Percentiles rank a stretch among this genome's conserved stretches.
phyloP scores from a whole-genome alignment of 495 filamentous ascomycete genomes.

The Trichoderma virens region DNA sequence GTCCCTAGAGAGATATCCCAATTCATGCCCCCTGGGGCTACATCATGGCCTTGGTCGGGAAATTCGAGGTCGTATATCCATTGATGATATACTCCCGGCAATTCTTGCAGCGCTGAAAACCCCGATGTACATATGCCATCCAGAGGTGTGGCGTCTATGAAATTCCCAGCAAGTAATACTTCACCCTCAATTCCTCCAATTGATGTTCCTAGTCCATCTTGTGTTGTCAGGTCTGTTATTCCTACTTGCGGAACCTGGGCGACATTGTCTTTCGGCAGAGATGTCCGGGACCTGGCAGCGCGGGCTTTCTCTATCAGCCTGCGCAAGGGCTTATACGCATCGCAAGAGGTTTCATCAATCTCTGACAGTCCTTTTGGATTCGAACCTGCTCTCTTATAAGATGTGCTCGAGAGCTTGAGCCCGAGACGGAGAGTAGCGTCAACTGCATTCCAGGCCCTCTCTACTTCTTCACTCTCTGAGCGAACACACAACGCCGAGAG shows the following conservation, averaged over 20 bases:
- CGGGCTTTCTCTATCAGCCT: background rate
- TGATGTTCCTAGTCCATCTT: background rate
- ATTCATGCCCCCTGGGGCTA: background rate
- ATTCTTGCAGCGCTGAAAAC: background rate
- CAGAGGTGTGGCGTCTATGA: background rate
- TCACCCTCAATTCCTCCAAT: background rate
- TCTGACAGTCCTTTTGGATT: background rate
- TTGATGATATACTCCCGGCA: background rate
- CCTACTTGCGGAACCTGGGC: background rate
- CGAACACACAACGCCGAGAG: conserved; percentile 71
- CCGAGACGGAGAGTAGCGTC: background rate
- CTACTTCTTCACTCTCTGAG: conserved; percentile 56
- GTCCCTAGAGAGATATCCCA: background rate
- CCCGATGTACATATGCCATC: background rate
- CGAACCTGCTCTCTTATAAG: background rate
- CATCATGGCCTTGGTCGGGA: background rate
- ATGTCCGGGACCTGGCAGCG: background rate
- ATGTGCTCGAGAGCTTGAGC: background rate
- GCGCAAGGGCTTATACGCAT: background rate
- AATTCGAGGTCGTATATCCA: background rate
- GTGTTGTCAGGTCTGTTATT: background rate
- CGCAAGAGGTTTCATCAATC: background rate
- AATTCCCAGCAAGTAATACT: background rate
- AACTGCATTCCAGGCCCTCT: conserved; percentile 78
- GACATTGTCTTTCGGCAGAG: background rate